Percentiles rank a stretch among this genome's conserved stretches.
phyloP scores from a whole-genome alignment of 2,329 filamentous ascomycete species.

The Plectosphaerella plurivora region DNA sequence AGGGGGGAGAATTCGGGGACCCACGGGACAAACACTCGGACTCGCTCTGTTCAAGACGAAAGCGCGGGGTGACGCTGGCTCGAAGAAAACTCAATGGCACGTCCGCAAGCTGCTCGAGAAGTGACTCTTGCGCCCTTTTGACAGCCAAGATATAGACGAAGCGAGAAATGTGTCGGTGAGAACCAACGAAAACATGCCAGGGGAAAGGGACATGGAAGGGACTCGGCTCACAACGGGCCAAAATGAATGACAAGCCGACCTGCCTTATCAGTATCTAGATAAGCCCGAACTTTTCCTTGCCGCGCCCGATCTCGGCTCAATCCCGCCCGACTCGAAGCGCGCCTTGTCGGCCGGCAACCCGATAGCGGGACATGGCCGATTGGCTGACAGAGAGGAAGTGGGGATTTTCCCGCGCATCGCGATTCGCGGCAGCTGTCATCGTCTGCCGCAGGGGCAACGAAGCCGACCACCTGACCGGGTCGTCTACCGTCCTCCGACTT shows the following conservation, averaged over 20 bases:
- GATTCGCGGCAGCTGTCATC: no score
- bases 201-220: neutral
- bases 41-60: no score
- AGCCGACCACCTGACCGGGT: no score
- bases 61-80: neutral
- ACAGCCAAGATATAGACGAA: neutral
- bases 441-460: no score
- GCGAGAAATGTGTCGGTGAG: neutral
- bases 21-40: no score
- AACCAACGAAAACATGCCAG: neutral
- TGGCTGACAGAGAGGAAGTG: neutral
- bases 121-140: neutral
- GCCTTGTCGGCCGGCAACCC: neutral
- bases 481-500: no score
- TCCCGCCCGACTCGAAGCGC: neutral
- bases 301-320: neutral
- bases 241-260: neutral
- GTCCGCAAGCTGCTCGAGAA: neutral
- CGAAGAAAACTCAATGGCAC: neutral
- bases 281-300: neutral
- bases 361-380: neutral
- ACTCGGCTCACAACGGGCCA: slow-evolving; percentile 2
- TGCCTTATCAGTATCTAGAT: slow-evolving; percentile 2
- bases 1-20: neutral
- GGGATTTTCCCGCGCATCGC: no score